A percentile compares a stretch with the other conserved stretches of the same genome.
Evolutionary conservation across 1,284 basidiomycete species (phyloP).

Genomic region (Cryptococcus maquisensis): DNA sequence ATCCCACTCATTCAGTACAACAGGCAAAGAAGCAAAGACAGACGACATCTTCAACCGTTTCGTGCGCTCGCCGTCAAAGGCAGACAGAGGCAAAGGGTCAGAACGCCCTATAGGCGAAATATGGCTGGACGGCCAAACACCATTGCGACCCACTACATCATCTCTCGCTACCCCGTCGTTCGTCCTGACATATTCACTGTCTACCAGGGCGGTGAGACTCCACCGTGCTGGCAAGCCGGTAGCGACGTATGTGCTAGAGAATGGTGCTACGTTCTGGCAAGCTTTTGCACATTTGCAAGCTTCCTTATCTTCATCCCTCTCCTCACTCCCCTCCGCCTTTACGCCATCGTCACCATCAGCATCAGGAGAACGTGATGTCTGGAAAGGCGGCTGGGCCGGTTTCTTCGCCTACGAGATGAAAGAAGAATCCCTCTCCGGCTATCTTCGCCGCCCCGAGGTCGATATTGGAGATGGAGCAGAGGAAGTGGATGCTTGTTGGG

Average conservation of each 20-base stretch:
- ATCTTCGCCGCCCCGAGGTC: slow-evolving; percentile 8
- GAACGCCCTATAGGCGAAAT: slow-evolving; percentile 46
- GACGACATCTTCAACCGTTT: slow-evolving; percentile 48
- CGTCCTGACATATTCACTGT: slow-evolving; percentile 42
- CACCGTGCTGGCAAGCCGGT: slow-evolving; percentile 10
- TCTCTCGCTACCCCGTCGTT: slow-evolving; percentile 41
- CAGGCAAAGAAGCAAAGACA: slow-evolving; percentile 24
- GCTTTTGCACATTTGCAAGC: slow-evolving; percentile 38
- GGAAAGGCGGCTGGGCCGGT: slow-evolving; percentile 54
- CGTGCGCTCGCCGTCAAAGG: slow-evolving; percentile 19
- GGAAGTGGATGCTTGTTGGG: slow-evolving; percentile 44
- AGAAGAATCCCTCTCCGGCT: slow-evolving; percentile 49
- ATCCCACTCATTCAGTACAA: slow-evolving; percentile 16
- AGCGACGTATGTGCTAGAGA: slow-evolving; percentile 9
- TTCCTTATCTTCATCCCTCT: slow-evolving; percentile 9
- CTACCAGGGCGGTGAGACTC: slow-evolving; percentile 31
- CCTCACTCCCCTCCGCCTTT: background rate
- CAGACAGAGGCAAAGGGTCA: slow-evolving; percentile 25
- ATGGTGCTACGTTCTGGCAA: slow-evolving; percentile 42
- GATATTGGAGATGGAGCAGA: slow-evolving; percentile 1
- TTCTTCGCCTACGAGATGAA: slow-evolving; percentile 58
- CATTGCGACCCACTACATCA: slow-evolving; percentile 40
- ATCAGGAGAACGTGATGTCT: slow-evolving; percentile 20
- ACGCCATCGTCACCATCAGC: background rate
- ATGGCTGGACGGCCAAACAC: slow-evolving; percentile 53